These are phyloP conservation scores for Phytophthora podocarpi DNA, from an alignment of 352 stramenopile species.

Conservation along the genomic window DNA sequence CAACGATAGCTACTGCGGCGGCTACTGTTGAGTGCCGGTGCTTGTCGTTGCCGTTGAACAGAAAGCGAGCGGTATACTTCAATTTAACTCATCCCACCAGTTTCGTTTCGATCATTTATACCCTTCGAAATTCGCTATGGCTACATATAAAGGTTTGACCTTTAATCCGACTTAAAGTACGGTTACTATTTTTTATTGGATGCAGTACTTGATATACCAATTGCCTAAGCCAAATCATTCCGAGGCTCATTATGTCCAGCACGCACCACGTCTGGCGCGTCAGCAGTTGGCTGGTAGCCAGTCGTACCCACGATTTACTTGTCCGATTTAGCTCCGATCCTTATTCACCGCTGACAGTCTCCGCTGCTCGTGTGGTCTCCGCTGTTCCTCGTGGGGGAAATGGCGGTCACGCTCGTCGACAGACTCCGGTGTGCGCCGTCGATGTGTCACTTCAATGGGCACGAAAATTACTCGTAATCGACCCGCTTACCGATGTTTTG, in stretches of 20 bases:
- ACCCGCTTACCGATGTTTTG: constrained; percentile 20
- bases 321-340: too few relatives aligned
- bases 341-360: background rate
- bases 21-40: constrained; percentile 48
- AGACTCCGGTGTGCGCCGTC: background rate
- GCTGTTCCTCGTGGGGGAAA: background rate
- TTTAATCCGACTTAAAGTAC: too few relatives aligned
- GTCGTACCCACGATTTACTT: too few relatives aligned
- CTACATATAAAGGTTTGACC: too few relatives aligned
- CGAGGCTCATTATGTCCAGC: too few relatives aligned
- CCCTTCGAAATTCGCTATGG: too few relatives aligned
- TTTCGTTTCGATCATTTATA: too few relatives aligned
- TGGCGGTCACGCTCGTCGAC: constrained; percentile 24
- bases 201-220: background rate
- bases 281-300: too few relatives aligned
- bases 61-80: background rate
- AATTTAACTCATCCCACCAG: constrained; percentile 2
- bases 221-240: constrained; percentile 1
- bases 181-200: background rate
- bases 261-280: too few relatives aligned
- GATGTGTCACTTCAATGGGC: constrained; percentile 1
- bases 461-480: constrained; percentile 22
- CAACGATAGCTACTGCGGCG: constrained; percentile 59
- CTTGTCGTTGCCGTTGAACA: too few relatives aligned
- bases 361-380: background rate